Evolutionary conservation across 2,329 filamentous ascomycete species (phyloP).

Genomic region (Parastagonospora avenae): DNA sequence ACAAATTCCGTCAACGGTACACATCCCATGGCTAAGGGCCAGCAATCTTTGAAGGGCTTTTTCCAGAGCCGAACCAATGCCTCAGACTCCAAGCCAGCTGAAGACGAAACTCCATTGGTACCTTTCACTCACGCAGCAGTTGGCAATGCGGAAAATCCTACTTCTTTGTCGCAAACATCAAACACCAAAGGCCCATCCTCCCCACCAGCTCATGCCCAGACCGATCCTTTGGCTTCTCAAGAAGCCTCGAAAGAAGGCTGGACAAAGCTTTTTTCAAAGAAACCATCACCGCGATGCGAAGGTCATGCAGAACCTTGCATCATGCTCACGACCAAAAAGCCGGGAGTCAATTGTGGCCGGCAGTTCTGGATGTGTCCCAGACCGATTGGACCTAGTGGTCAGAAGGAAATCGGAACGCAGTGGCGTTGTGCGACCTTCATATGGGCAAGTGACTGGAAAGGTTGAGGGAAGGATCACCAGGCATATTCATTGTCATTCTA

Average conservation of each 20-base stretch:
- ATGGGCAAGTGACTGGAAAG: constrained; percentile 68
- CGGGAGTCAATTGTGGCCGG: constrained; percentile 77
- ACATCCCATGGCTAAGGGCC: constrained; percentile 50
- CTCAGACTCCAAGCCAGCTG: constrained; percentile 4
- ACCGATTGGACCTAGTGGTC: constrained; percentile 82
- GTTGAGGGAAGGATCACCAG: constrained; percentile 5
- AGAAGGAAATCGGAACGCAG: constrained; percentile 81
- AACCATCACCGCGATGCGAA: constrained; percentile 78
- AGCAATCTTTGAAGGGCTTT: constrained; percentile 75
- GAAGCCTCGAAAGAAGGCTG: constrained; percentile 75
- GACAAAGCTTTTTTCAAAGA: constrained; percentile 80
- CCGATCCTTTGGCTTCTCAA: constrained; percentile 56
- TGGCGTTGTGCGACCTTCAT: constrained; percentile 90
- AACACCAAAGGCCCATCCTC: constrained; percentile 6
- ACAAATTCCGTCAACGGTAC: constrained; percentile 23
- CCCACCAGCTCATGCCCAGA: constrained; percentile 6
- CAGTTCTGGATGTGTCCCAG: constrained; percentile 70
- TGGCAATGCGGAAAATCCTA: constrained; percentile 2
- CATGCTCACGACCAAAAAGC: constrained; percentile 82
- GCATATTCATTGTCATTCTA: not conserved
- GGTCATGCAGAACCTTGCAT: constrained; percentile 84
- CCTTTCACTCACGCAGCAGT: constrained; percentile 3
- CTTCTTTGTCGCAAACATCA: constrained; percentile 4
- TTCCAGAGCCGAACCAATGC: constrained; percentile 57
- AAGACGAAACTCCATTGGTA: constrained; percentile 5